phyloP scores from a whole-genome alignment of 2,329 filamentous ascomycete species.

The Huntiella moniliformis region DNA sequence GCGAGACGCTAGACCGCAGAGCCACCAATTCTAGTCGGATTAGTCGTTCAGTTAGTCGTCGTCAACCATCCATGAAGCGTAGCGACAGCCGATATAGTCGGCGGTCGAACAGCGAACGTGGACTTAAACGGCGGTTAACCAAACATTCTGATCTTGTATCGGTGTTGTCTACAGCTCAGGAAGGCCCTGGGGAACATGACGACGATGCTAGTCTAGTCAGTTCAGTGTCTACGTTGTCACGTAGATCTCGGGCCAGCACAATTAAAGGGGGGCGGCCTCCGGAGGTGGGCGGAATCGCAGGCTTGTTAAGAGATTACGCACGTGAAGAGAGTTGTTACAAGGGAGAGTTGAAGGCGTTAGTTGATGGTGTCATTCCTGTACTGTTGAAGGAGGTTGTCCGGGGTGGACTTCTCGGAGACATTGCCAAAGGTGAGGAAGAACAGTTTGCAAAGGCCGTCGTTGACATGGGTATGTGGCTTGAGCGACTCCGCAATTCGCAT shows the following conservation, averaged over 20 bases:
- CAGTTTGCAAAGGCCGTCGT: slow-evolving; percentile 70
- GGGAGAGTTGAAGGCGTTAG: slow-evolving; percentile 76
- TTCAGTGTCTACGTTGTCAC: slow-evolving; percentile 4
- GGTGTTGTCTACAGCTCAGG: slow-evolving; percentile 57
- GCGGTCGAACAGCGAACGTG: slow-evolving; percentile 14
- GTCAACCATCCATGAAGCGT: slow-evolving; percentile 1
- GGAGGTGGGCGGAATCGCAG: slow-evolving; percentile 28
- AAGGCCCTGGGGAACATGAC: slow-evolving; percentile 27
- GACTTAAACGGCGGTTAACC: slow-evolving; percentile 57
- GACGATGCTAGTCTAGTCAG: slow-evolving; percentile 27
- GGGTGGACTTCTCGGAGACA: slow-evolving; percentile 16
- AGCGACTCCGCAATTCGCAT: slow-evolving; percentile 66
- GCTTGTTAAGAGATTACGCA: slow-evolving; percentile 61
- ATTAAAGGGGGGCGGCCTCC: neutral
- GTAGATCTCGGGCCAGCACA: slow-evolving; percentile 6
- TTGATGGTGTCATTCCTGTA: slow-evolving; percentile 89
- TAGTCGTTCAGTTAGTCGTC: neutral
- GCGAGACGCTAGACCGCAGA: neutral
- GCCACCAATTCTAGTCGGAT: slow-evolving; percentile 1
- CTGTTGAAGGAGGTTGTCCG: slow-evolving; percentile 67
- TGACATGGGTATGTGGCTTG: slow-evolving; percentile 79
- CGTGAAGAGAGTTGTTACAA: slow-evolving; percentile 77
- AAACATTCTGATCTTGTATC: slow-evolving; percentile 91
- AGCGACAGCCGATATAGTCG: slow-evolving; percentile 7
- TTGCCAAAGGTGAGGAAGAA: slow-evolving; percentile 17